Base-by-base conservation (phyloP, 208 protist genomes). In the Acanthamoeba lugdunensis region DNA sequence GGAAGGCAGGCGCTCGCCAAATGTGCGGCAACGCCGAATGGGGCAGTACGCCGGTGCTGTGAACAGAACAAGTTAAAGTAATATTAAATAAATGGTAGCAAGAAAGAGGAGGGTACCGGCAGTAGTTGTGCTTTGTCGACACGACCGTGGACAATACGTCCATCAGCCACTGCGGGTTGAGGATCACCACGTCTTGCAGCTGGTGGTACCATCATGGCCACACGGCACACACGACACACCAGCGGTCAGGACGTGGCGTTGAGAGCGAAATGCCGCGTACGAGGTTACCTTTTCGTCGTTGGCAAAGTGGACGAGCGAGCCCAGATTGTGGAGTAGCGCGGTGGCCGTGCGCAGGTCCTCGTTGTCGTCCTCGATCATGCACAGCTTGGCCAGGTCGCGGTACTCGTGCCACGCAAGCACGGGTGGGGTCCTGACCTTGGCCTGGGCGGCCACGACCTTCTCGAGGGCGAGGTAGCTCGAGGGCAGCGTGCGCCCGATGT, bases 121-220 rank as follows among this genome's bases (percentile, higher is more conserved):
- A 71, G 41, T 33, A 92, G 88, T 79, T 92, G 65, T 92, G 88
- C 45, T 92, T 92, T 2, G 88, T 92, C 13, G 88, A 58, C 2
- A 92, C 52, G 16, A 92, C 41, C 4, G 63, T 79, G 41, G 33
- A 1, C 88, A 92, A 45, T 0, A 92, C 61, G 48, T 92, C 41
- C 63, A 56, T 92, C 21, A 92, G 65, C 88, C 88, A 92, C 88
- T 92, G 88, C 18, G 88, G 65, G 30, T 92, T 63, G 5, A 92
- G 33, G 88, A 92, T 92, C 13, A 92, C 63, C 45, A 92, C 63
- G 30, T 92, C 63, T 18, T 28, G 6, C 41, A 92, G 23, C 87
- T 92, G 37, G 18, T 21, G 11, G 52, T 21, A 58, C 52, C 16
- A 58, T 21, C 16, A 58, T 21, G 52, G 21, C 52, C 8, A 58